Conservation (phyloP, 768 basidiomycete genomes). For the Termitomyces eurrhizus region DNA sequence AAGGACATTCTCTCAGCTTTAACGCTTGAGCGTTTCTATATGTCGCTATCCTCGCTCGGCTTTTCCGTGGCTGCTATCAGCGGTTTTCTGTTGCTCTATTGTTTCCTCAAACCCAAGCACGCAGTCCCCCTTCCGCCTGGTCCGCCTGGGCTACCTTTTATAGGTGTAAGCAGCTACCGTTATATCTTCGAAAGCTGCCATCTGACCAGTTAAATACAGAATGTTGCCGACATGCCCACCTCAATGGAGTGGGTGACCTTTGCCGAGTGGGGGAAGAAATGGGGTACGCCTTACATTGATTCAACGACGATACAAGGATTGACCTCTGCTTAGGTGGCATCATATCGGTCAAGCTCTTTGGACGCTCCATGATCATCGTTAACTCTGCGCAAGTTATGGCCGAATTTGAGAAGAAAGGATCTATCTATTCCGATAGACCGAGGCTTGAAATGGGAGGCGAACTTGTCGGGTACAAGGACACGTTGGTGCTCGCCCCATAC, state of each 20-base stretch:
- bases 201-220: constrained; percentile 25
- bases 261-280: constrained; percentile 50
- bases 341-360: constrained; percentile 36
- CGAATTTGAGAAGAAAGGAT: constrained; percentile 43
- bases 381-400: constrained; percentile 41
- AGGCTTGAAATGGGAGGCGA: constrained; percentile 48
- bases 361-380: constrained; percentile 44
- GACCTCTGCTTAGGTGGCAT: constrained; percentile 30
- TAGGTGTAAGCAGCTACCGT: constrained; percentile 5
- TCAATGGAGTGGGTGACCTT: constrained; percentile 44
- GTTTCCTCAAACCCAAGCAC: constrained; percentile 17
- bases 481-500: constrained; percentile 41
- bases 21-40: neutral
- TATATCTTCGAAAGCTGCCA: neutral
- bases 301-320: neutral
- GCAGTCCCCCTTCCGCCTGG: constrained; percentile 33
- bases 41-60: neutral
- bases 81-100: constrained; percentile 12
- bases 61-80: constrained; percentile 3
- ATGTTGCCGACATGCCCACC: constrained; percentile 42
- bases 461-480: constrained; percentile 43
- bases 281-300: constrained; percentile 29
- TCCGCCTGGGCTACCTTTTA: constrained; percentile 29
- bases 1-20: neutral
- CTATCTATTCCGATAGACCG: constrained; percentile 47